Evolutionary conservation across 352 stramenopile species (phyloP).

Genomic region (Globisporangium barbulae): DNA sequence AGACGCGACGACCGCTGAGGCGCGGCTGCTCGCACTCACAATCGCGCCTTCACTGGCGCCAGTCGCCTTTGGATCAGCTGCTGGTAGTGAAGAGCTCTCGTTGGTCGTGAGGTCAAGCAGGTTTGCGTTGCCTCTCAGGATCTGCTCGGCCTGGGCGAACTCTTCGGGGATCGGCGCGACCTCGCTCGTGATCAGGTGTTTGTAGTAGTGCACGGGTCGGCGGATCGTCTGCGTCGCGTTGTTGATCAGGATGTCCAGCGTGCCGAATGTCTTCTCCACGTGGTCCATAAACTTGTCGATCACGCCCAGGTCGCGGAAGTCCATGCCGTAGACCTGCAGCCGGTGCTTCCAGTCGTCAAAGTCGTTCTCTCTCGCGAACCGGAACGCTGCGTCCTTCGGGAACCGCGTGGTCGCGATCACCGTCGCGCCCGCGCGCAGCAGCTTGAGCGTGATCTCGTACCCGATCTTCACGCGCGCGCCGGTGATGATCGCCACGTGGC

Average conservation of each 20-base stretch:
- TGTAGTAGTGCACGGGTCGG: constrained; percentile 91
- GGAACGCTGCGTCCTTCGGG: constrained; percentile 86
- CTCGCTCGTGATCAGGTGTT: constrained; percentile 81
- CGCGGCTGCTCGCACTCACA: constrained; percentile 22
- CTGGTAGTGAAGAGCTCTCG: neutral
- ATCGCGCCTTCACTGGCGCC: constrained; percentile 22
- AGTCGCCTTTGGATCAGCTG: neutral
- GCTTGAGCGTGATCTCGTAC: constrained; percentile 92
- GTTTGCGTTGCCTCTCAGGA: constrained; percentile 51
- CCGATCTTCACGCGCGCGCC: constrained; percentile 95
- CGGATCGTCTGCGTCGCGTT: constrained; percentile 96
- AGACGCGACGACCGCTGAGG: constrained; percentile 11
- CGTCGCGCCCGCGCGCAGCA: constrained; percentile 80
- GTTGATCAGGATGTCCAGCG: constrained; percentile 94
- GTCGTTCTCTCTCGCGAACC: constrained; percentile 87
- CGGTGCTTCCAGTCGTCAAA: constrained; percentile 74
- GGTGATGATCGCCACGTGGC: constrained; percentile 88
- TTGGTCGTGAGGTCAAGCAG: constrained; percentile 22
- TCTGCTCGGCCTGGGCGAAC: constrained; percentile 35
- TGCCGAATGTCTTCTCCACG: constrained; percentile 56
- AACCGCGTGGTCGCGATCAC: constrained; percentile 94
- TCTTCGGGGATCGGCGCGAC: constrained; percentile 45
- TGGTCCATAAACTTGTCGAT: constrained; percentile 93
- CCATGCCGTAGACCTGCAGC: constrained; percentile 92
- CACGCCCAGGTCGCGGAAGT: constrained; percentile 92